Percentiles rank a stretch among this genome's conserved stretches.
phyloP scores from a whole-genome alignment of 1,284 basidiomycete species.

The Irpex sp. region DNA sequence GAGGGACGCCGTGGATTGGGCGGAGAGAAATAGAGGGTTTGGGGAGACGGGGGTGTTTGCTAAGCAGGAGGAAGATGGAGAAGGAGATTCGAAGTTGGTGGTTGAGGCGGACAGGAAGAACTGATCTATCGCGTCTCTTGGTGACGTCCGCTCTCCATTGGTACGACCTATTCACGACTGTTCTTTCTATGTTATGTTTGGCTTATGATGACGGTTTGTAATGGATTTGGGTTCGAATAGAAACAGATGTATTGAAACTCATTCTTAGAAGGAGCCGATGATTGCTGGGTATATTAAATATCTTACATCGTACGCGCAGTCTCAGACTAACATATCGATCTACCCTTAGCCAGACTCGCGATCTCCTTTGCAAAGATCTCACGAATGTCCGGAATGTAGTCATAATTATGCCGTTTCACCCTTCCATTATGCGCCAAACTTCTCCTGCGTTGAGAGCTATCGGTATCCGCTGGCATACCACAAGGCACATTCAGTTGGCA shows the following conservation, averaged over 20 bases:
- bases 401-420: not conserved
- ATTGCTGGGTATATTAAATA: no score
- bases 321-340: not conserved
- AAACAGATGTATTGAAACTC: no score
- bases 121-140: not conserved
- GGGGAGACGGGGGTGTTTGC: conserved; percentile 20
- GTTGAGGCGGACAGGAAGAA: not conserved
- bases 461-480: not conserved
- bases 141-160: no score
- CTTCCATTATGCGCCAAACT: not conserved
- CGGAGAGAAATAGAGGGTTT: conserved; percentile 31
- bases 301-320: no score
- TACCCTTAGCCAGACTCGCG: not conserved
- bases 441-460: not conserved
- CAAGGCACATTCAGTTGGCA: not conserved
- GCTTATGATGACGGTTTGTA: no score
- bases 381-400: not conserved
- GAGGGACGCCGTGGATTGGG: conserved; percentile 61
- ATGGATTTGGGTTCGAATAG: no score
- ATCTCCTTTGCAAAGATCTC: not conserved
- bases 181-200: no score
- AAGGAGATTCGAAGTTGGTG: conserved; percentile 10
- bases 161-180: no score
- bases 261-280: no score
- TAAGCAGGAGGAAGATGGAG: conserved; percentile 17